phyloP scores from a whole-genome alignment of 176 grass and related monocot genomes.

The Oryza coarctata region DNA sequence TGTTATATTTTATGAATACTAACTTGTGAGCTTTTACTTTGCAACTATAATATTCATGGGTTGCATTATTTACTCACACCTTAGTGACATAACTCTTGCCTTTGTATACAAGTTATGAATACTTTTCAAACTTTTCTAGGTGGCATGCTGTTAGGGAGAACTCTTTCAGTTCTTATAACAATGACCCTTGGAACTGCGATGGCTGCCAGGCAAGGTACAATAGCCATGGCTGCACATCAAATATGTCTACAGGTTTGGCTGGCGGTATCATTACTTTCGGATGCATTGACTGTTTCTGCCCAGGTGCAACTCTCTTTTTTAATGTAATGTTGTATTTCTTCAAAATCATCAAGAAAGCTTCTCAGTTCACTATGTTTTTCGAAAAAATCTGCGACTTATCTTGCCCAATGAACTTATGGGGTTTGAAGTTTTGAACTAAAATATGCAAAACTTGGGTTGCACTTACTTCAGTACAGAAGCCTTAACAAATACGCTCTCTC shows the following conservation, averaged over 20 bases:
- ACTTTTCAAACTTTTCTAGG: conserved; percentile 32
- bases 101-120: neutral
- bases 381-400: neutral
- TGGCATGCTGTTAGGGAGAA: conserved; percentile 50
- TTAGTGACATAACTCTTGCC: neutral
- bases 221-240: conserved; percentile 60
- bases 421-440: conserved; percentile 1
- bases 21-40: neutral
- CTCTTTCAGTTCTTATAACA: conserved; percentile 52
- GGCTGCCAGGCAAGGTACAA: conserved; percentile 55
- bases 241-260: conserved; percentile 70
- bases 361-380: neutral
- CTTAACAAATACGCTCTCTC: neutral
- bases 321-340: neutral
- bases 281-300: conserved; percentile 63
- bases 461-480: neutral
- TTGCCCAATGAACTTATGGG: neutral
- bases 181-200: conserved; percentile 58
- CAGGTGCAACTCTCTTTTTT: conserved; percentile 54
- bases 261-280: conserved; percentile 56
- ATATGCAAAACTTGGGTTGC: neutral
- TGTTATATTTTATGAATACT: neutral
- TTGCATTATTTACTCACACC: neutral
- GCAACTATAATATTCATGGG: neutral
- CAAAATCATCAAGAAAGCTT: neutral